Evolutionary conservation across 305 asterid species (phyloP), one percentile per base, ranked within the genome.

Genomic region (Fraxinus ornus): DNA sequence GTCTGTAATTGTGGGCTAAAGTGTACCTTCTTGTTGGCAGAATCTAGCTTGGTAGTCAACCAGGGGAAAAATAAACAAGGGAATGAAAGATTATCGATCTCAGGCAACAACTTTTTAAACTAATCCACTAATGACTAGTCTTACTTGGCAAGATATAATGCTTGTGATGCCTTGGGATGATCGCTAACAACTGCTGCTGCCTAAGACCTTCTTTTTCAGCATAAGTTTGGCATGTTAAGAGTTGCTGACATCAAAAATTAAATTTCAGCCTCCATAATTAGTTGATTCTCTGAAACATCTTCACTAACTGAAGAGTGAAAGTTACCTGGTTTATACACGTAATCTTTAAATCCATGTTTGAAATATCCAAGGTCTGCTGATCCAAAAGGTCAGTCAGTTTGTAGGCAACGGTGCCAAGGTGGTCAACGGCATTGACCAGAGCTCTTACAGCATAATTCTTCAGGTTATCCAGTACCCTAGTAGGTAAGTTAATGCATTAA

Each of bases 341-440:
- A 73, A 94, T 86, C 87, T 89, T 94, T 26, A 91, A 84, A 84
- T 92, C 98, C 89, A 90, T 82, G 76, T 92, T 84, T 73, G 98
- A 90, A 60, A 94, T 86, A 74, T 92, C 97, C 84, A 84, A 39
- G 44, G 91, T 86, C 80, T 97, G 97, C 76, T 97, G 98, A 79
- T 97, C 98, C 84, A 97, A 83, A 77, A 94, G 84, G 83, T 97
- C 96, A 76, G 92, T 93, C 85, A 97, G 90, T 86, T 97, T 97
- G 91, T 87, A 97, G 75, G 99, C 97, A 89, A 94, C 99, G 37
- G 99, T 97, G 75, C 99, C 99, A 84, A 97, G 93, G 86, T 94
- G 99, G 89, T 94, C 99, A 49, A 97, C 93, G 76, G 98, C 99
- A 91, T 93, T 97, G 82, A 97, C 99, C 36, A 97, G 93, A 83